Conservation (phyloP, 441 rosid genomes). For the California macrophylla region DNA sequence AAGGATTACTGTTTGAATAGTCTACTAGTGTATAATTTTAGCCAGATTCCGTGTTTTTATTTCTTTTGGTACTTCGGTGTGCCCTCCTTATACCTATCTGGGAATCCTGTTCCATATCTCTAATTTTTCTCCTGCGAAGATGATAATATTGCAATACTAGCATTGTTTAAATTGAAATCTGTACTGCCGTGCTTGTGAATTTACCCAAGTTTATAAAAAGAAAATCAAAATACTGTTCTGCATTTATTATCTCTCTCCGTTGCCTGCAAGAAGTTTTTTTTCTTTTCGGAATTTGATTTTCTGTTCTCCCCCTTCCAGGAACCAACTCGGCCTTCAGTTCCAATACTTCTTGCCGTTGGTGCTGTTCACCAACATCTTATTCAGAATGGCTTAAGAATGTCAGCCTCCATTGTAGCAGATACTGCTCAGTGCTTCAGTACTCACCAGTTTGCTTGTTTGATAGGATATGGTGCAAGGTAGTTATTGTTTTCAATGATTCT, state of each 20-base stretch:
- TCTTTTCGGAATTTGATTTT: slow-evolving; percentile 2
- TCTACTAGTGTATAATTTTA: background rate
- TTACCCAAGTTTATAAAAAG: background rate
- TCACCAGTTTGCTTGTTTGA: slow-evolving; percentile 95
- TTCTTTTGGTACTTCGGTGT: background rate
- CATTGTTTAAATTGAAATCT: background rate
- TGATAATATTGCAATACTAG: background rate
- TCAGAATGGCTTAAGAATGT: slow-evolving; percentile 90
- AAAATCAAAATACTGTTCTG: background rate
- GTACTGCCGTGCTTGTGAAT: background rate
- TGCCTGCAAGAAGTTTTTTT: slow-evolving; percentile 2
- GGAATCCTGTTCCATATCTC: slow-evolving; percentile 10
- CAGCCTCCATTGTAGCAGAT: slow-evolving; percentile 87
- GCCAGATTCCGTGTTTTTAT: background rate
- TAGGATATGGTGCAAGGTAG: slow-evolving; percentile 98
- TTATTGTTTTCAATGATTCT: slow-evolving; percentile 17
- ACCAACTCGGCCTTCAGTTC: slow-evolving; percentile 82
- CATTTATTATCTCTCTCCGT: background rate
- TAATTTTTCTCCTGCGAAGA: background rate
- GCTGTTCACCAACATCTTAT: slow-evolving; percentile 99
- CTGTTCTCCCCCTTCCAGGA: slow-evolving; percentile 41
- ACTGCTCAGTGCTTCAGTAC: slow-evolving; percentile 99
- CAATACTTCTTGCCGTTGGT: slow-evolving; percentile 94
- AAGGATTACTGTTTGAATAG: background rate
- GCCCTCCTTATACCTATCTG: background rate